Evolutionary conservation across 768 basidiomycete genomes (phyloP).

Genomic region (Suillus hirtellus): DNA sequence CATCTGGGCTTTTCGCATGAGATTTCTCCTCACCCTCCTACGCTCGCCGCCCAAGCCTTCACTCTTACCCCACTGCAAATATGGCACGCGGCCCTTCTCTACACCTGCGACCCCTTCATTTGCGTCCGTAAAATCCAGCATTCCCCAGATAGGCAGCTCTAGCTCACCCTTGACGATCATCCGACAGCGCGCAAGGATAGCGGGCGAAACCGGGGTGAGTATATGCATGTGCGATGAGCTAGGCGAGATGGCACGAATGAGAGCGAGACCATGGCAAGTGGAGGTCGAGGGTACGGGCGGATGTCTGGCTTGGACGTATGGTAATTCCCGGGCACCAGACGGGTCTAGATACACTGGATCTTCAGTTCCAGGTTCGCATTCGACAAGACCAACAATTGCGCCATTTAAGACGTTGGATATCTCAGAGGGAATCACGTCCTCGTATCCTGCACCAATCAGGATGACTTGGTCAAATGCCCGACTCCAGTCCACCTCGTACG

Average conservation of each 20-base stretch:
- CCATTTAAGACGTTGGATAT: conserved; percentile 74
- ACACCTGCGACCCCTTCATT: conserved; percentile 49
- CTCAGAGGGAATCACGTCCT: conserved; percentile 77
- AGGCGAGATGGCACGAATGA: conserved; percentile 61
- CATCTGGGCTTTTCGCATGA: conserved; percentile 83
- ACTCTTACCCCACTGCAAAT: conserved; percentile 72
- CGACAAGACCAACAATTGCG: conserved; percentile 75
- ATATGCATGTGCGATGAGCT: conserved; percentile 54
- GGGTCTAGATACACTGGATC: background rate
- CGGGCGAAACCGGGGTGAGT: conserved; percentile 72
- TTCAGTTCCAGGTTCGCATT: conserved; percentile 34
- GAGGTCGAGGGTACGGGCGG: conserved; percentile 62
- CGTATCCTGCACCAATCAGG: conserved; percentile 70
- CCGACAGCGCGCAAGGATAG: conserved; percentile 41
- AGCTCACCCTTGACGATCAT: conserved; percentile 83
- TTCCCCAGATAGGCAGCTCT: conserved; percentile 84
- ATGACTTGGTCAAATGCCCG: conserved; percentile 63
- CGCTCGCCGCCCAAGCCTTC: conserved; percentile 73
- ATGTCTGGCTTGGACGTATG: conserved; percentile 58
- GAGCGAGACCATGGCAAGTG: conserved; percentile 70
- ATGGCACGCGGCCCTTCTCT: conserved; percentile 65
- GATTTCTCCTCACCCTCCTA: conserved; percentile 75
- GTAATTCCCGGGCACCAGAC: conserved; percentile 29
- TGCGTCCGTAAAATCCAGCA: conserved; percentile 67
- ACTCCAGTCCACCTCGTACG: conserved; percentile 68